Conservation (phyloP, 2,329 filamentous ascomycete species). For the Ceratocystis papillata region DNA sequence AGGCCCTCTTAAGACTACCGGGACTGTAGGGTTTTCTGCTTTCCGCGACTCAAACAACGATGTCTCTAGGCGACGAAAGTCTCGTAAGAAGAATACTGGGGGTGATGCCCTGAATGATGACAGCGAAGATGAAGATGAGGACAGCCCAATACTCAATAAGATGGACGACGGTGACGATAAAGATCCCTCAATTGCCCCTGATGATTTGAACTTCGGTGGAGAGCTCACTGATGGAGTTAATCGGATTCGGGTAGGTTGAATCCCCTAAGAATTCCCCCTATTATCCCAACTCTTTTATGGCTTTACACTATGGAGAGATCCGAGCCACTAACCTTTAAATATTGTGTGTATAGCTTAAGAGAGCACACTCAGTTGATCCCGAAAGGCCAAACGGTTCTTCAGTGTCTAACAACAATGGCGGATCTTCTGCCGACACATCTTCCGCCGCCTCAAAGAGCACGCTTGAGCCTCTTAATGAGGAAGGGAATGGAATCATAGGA, state of each 20-base stretch:
- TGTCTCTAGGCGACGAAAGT: slow-evolving; percentile 46
- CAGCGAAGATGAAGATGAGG: slow-evolving; percentile 64
- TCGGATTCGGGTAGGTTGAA: slow-evolving; percentile 60
- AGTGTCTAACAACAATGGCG: slow-evolving; percentile 32
- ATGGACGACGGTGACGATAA: slow-evolving; percentile 55
- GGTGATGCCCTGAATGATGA: slow-evolving; percentile 55
- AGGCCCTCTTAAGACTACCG: slow-evolving; percentile 72
- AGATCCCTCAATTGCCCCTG: slow-evolving; percentile 50
- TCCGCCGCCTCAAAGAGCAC: slow-evolving; percentile 22
- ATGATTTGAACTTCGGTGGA: slow-evolving; percentile 60
- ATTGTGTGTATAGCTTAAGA: slow-evolving; percentile 53
- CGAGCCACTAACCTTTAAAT: slow-evolving; percentile 3
- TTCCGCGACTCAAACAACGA: slow-evolving; percentile 64
- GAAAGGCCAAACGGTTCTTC: slow-evolving; percentile 35
- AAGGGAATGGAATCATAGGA: slow-evolving; percentile 37
- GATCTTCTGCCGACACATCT: slow-evolving; percentile 15
- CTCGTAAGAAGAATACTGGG: slow-evolving; percentile 53
- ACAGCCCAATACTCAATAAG: slow-evolving; percentile 50
- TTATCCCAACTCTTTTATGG: not conserved
- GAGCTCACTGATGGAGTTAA: slow-evolving; percentile 72
- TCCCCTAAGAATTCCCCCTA: no score
- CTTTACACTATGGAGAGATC: not conserved
- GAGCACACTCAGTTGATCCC: slow-evolving; percentile 65
- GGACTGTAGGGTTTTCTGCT: slow-evolving; percentile 78
- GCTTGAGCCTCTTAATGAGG: slow-evolving; percentile 20